Conservation (phyloP, 495 filamentous ascomycete species). For the Hypoxylon trugodes region DNA sequence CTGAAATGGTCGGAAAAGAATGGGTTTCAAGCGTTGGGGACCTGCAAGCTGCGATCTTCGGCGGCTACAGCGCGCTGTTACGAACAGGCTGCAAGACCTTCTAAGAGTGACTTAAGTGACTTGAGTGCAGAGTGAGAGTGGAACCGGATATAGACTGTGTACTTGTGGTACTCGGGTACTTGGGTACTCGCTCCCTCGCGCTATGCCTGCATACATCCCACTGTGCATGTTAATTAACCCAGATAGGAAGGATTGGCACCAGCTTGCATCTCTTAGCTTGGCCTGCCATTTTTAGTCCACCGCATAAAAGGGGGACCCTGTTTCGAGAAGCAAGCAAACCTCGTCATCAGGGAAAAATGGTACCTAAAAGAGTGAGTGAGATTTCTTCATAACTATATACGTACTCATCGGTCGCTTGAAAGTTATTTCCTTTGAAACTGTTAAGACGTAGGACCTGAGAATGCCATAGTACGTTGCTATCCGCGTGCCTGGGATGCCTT, state of each 20-base stretch:
- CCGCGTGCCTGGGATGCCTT: background rate
- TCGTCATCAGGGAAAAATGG: slow-evolving; percentile 11
- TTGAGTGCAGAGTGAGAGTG: too few species aligned
- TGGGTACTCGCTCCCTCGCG: too few species aligned
- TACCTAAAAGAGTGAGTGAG: background rate
- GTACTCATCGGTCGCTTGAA: background rate
- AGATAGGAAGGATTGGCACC: slow-evolving; percentile 26
- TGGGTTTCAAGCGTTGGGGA: background rate
- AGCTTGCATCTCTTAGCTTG: slow-evolving; percentile 30
- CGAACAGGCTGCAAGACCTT: slow-evolving; percentile 30
- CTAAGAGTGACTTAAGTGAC: too few species aligned
- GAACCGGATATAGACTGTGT: slow-evolving; percentile 24
- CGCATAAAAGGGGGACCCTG: slow-evolving; percentile 28
- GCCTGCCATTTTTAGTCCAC: slow-evolving; percentile 37
- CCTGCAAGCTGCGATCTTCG: slow-evolving; percentile 39
- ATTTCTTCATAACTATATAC: background rate
- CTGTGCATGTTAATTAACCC: slow-evolving; percentile 28
- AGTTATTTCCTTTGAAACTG: background rate
- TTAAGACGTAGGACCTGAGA: background rate
- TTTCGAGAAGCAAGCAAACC: slow-evolving; percentile 33
- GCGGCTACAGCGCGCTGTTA: slow-evolving; percentile 40
- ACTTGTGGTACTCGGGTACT: too few species aligned
- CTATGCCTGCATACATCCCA: slow-evolving; percentile 10
- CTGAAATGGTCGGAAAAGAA: background rate
- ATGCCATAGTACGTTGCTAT: too few species aligned